Evolutionary conservation across 2,329 filamentous ascomycete genomes (phyloP).

Genomic region (Trichoderma citrinoviride): DNA sequence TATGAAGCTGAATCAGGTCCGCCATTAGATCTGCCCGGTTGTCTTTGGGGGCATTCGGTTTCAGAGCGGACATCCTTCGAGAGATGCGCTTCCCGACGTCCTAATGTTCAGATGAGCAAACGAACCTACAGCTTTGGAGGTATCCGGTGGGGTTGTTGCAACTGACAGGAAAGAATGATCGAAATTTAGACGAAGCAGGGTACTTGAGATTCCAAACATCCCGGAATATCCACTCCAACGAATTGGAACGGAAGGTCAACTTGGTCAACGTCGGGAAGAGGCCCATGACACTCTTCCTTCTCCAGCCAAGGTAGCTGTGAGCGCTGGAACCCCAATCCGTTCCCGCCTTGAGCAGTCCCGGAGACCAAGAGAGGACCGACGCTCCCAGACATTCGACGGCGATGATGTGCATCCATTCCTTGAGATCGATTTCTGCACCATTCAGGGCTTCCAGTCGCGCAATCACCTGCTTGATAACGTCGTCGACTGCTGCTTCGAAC

Average conservation of each 20-base stretch:
- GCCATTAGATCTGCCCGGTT: slow-evolving; percentile 42
- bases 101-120: slow-evolving; percentile 26
- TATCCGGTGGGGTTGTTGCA: not conserved
- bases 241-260: slow-evolving; percentile 39
- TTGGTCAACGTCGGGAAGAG: slow-evolving; percentile 46
- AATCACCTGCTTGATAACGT: slow-evolving; percentile 38
- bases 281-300: slow-evolving; percentile 52
- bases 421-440: slow-evolving; percentile 45
- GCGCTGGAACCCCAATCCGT: slow-evolving; percentile 48
- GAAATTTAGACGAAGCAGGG: slow-evolving; percentile 43
- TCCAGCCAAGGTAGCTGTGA: slow-evolving; percentile 51
- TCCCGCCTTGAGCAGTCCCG: slow-evolving; percentile 43
- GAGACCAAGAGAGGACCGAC: slow-evolving; percentile 52
- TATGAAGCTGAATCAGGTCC: slow-evolving; percentile 48
- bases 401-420: slow-evolving; percentile 57
- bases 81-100: slow-evolving; percentile 37
- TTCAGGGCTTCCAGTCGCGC: slow-evolving; percentile 37
- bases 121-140: not conserved
- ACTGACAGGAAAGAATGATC: slow-evolving; percentile 50
- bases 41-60: slow-evolving; percentile 33
- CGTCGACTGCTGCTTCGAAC: slow-evolving; percentile 43
- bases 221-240: slow-evolving; percentile 41
- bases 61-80: slow-evolving; percentile 33
- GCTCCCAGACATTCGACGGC: slow-evolving; percentile 52
- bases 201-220: slow-evolving; percentile 47